Evolutionary conservation across 805 yeast genomes (phyloP).

Genomic region (Metschnikowia lochheadii): DNA sequence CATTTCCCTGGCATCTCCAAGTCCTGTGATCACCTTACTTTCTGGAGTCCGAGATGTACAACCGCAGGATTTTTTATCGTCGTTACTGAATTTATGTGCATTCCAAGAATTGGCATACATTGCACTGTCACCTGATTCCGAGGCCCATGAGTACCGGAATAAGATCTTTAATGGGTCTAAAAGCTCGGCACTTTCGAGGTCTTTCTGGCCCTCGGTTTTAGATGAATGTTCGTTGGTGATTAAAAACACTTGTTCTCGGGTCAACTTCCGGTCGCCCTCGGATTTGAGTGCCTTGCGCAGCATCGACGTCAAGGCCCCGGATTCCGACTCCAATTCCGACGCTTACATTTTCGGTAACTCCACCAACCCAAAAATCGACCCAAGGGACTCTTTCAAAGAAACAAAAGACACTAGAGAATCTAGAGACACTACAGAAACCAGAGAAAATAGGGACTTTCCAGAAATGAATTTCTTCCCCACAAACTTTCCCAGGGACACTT

Average conservation of each 20-base stretch:
- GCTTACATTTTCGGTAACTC: conserved; percentile 37
- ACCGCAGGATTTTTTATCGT: conserved; percentile 17
- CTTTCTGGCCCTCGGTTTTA: conserved; percentile 52
- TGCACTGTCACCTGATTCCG: conserved; percentile 42
- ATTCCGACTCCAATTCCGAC: conserved; percentile 9
- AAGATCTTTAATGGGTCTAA: conserved; percentile 50
- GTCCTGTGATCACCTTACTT: conserved; percentile 59
- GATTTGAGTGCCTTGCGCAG: conserved; percentile 29
- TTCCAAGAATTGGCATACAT: conserved; percentile 72
- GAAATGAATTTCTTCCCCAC: too few relatives aligned
- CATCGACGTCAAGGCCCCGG: conserved; percentile 8
- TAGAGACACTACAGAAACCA: too few relatives aligned
- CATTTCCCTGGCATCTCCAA: conserved; percentile 53
- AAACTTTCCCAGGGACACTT: background rate
- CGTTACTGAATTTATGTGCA: conserved; percentile 52
- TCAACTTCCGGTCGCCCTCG: conserved; percentile 30
- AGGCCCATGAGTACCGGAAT: conserved; percentile 42
- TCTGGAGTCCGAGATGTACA: conserved; percentile 58
- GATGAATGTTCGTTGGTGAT: conserved; percentile 58
- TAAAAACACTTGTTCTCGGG: conserved; percentile 42
- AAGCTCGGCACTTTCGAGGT: conserved; percentile 12
- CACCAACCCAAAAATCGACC: background rate
- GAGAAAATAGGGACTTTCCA: background rate
- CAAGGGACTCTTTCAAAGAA: background rate
- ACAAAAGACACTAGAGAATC: background rate